Evolutionary conservation across 345 rosid species (phyloP), one percentile per base, ranked within the genome.

Genomic region (Eucalyptus polybractea): DNA sequence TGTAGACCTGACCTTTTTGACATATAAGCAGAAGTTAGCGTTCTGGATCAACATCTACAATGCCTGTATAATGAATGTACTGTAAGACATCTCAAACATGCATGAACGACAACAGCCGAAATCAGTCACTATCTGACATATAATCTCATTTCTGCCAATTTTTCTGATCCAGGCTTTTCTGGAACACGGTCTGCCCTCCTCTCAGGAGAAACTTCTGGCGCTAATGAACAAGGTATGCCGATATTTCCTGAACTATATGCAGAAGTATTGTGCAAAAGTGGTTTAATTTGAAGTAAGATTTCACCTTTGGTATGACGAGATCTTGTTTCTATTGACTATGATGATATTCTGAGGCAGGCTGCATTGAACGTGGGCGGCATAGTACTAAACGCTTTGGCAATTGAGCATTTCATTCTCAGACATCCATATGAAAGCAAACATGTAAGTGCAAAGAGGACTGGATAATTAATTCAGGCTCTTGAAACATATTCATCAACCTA

Each of bases 31-130:
- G 94, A 97, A 96, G 95, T 94, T 97, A 13, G 98, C 99, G 62
- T 97, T 97, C 93, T 96, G 98, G 98, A 95, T 97, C 92, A 96
- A 97, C 62, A 91, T 95, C 92, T 97, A 96, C 93, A 97, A 96
- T 88, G 95, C 98, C 92, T 95, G 97, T 93, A 91, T 97, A 90
- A 97, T 97, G 99, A 96, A 97, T 96, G 99, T 97, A 96, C 93
- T 91, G 93, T 91, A 87, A 94, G 93, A 95, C 87, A 91, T 88
- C 89, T 86, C 87, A 53, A 90, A 89, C 87, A 65, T 87, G 42
- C 83, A 76, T 76, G 83, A 76, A 76, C 83, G 42, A 37, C 83
- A 72, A 47, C 40, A 86, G 21, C 56, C 25, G 25, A 45, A 45
- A 86, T 47, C 40, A 7, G 27, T 58, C 88, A 87, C 47, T 15